Evolutionary conservation across 2,329 filamentous ascomycete species (phyloP).

Genomic region (Seiridium cupressi): DNA sequence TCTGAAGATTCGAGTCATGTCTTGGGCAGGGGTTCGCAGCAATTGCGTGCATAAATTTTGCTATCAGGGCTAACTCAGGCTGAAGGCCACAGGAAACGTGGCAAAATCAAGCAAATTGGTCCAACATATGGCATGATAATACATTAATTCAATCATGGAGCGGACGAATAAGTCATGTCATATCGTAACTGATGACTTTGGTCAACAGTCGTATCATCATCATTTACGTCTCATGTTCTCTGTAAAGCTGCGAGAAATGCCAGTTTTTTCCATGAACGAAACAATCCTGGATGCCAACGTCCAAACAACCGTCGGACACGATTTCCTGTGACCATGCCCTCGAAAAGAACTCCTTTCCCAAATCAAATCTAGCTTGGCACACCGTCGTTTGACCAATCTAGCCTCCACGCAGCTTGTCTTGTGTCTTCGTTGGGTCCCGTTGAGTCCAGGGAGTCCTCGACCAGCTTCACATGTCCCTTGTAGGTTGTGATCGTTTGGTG

Average conservation of each 20-base stretch:
- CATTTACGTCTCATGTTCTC: not conserved
- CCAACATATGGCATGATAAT: too few species aligned
- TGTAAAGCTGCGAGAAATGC: not conserved
- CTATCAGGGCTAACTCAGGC: too few species aligned
- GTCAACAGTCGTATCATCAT: not conserved
- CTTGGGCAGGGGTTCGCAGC: too few species aligned
- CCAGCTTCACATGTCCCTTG: not conserved
- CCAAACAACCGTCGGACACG: not conserved
- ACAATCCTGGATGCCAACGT: not conserved
- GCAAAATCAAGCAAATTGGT: too few species aligned
- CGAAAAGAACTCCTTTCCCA: not conserved
- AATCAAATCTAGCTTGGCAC: not conserved
- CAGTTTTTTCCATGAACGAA: not conserved
- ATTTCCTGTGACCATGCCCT: not conserved
- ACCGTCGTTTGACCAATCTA: not conserved
- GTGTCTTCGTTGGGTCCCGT: too few species aligned
- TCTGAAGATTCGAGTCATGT: too few species aligned
- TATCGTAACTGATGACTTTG: not conserved
- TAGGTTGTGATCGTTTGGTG: not conserved
- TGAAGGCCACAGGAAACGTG: too few species aligned
- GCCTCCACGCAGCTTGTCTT: too few species aligned
- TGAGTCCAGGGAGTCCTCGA: not conserved
- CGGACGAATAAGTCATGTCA: not conserved
- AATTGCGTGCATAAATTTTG: too few species aligned
- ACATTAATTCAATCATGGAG: too few species aligned